Conservation (phyloP, 139 green algal genomes). For the Auxenochlorella protothecoides region DNA sequence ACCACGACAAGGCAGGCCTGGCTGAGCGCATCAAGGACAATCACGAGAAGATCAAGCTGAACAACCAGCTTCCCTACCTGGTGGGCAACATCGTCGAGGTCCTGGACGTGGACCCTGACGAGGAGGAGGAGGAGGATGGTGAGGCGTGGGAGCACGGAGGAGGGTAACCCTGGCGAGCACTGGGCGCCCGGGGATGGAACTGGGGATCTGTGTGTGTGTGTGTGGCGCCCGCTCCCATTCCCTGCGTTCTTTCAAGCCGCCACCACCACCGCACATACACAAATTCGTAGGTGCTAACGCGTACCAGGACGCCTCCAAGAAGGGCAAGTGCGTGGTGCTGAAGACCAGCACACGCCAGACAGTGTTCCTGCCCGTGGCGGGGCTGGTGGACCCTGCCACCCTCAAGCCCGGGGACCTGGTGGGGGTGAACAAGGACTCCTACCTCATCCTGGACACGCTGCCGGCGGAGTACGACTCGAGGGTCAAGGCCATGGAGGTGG, state of each 20-base stretch:
- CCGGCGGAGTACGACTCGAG: slow-evolving; percentile 93
- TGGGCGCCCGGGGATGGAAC: too few species aligned
- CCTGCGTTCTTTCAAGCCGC: neutral
- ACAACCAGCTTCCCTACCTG: slow-evolving; percentile 98
- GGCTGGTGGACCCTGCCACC: slow-evolving; percentile 81
- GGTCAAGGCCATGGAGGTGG: slow-evolving; percentile 70
- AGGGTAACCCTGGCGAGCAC: too few species aligned
- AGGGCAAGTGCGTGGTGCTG: slow-evolving; percentile 93
- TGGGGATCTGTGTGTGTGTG: too few species aligned
- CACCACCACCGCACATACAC: slow-evolving; percentile 4
- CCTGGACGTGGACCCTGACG: slow-evolving; percentile 84
- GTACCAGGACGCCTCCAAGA: slow-evolving; percentile 83
- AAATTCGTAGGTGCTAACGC: slow-evolving; percentile 42
- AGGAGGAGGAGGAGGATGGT: slow-evolving; percentile 70
- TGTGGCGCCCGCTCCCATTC: too few species aligned
- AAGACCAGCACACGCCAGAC: slow-evolving; percentile 97
- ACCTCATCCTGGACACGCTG: slow-evolving; percentile 95
- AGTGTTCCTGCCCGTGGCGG: slow-evolving; percentile 96
- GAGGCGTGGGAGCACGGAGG: neutral
- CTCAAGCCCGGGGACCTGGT: slow-evolving; percentile 89
- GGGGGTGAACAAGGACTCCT: slow-evolving; percentile 99
- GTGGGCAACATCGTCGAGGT: slow-evolving; percentile 97
- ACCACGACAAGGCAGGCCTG: slow-evolving; percentile 64
- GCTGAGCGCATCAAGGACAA: slow-evolving; percentile 84
- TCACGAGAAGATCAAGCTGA: slow-evolving; percentile 97